Evolutionary conservation across 805 yeast species (phyloP), one percentile per base, ranked within the genome.

Genomic region (Starmerella etchellsii): DNA sequence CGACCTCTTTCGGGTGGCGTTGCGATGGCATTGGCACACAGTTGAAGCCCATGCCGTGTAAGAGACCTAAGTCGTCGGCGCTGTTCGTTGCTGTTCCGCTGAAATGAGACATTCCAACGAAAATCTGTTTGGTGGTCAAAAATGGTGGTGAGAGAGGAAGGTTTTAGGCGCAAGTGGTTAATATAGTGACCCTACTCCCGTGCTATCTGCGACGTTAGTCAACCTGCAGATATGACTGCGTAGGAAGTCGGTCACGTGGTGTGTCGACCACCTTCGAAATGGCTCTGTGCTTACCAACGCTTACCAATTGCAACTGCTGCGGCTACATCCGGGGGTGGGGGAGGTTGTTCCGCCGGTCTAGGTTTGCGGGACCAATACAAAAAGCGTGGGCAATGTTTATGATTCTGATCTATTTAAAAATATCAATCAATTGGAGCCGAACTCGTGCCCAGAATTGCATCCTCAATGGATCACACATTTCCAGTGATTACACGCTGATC

Each of bases 1-100:
- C 27, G 14, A 47, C 27, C 20, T 46, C 49, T 28, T 47, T 47
- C 10, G 39, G 25, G 29, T 34, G 38, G 30, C 34, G 37, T 33
- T 39, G 24, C 23, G 42, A 7, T 8, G 42, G 29, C 28, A 27
- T 20, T 23, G 31, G 3, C 16, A 37, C 6, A 3, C n/a, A 18
- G 20, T 26, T 26, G 11, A 31, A 23, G 14, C 21, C 16, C 36
- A 31, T 37, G 25, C 30, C 40, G 18, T 16, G 16, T 18, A 27
- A 13, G 7, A 21, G 34, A 6, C 27, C 27, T 15, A 28, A 15
- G 8, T 19, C 21, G 4, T 28, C 31, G 26, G 19, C 20, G 16
- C 25, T 36, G 25, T 7, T 8, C 5, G 9, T 21, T 7, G 27
- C 28, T 4, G 16, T 4, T 27, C 25, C 15, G 20, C 13, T 28